A percentile compares a stretch with the other conserved stretches of the same genome.
Evolutionary conservation across 2,329 filamentous ascomycete species (phyloP).

Genomic region (Metarhizium album): DNA sequence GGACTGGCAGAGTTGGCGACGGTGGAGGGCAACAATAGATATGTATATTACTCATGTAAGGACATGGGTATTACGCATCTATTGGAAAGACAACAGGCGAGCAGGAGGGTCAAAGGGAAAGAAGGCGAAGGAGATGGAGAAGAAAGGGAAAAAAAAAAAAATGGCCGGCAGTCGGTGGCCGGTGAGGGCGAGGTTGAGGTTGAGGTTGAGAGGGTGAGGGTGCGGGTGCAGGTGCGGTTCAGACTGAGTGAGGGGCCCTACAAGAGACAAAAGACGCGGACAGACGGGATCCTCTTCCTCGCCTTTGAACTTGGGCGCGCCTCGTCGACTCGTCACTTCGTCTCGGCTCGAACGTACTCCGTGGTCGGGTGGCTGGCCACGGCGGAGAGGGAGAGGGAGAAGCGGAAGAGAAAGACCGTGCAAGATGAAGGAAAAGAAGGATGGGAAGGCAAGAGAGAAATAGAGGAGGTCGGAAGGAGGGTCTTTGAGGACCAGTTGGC

Average conservation of each 20-base stretch:
- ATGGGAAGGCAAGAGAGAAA: constrained; percentile 6
- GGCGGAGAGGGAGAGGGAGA: background rate
- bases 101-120: background rate
- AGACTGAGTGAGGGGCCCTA: background rate
- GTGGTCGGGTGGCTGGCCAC: background rate
- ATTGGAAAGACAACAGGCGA: background rate
- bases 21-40: constrained; percentile 30
- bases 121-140: constrained; percentile 2
- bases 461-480: constrained; percentile 19
- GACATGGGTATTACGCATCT: background rate
- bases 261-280: background rate
- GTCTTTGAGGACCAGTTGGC: background rate
- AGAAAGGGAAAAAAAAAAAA: constrained; percentile 17
- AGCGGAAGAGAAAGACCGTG: constrained; percentile 10
- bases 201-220: constrained; percentile 10
- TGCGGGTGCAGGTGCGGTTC: background rate
- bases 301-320: background rate
- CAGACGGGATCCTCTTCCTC: background rate
- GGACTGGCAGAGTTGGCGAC: constrained; percentile 53
- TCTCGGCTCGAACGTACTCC: constrained; percentile 8
- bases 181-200: constrained; percentile 15
- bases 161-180: background rate
- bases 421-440: constrained; percentile 17
- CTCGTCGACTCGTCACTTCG: constrained; percentile 1
- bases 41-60: background rate